phyloP scores from a whole-genome alignment of 2,329 filamentous ascomycete genomes.

The Kalmusia sp. region DNA sequence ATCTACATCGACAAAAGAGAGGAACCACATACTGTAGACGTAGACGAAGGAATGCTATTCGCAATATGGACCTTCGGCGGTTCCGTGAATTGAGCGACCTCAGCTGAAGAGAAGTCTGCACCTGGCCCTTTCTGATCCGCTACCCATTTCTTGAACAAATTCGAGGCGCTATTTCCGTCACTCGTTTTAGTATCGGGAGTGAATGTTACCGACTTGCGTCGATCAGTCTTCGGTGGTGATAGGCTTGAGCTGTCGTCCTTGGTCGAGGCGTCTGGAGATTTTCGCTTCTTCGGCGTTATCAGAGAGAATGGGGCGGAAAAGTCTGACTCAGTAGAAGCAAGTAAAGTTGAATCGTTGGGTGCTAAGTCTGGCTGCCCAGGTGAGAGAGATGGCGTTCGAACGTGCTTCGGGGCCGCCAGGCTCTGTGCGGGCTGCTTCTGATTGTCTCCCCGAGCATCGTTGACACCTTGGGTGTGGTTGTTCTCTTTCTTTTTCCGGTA shows the following conservation, averaged over 20 bases:
- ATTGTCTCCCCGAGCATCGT: too few relatives aligned
- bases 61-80: conserved; percentile 31
- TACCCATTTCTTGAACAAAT: conserved; percentile 60
- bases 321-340: conserved; percentile 39
- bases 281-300: conserved; percentile 25
- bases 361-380: conserved; percentile 19
- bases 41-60: conserved; percentile 17
- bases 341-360: conserved; percentile 28
- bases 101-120: conserved; percentile 26
- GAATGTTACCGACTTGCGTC: conserved; percentile 69
- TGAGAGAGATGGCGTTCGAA: conserved; percentile 28
- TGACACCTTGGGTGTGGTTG: neutral
- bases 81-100: conserved; percentile 34
- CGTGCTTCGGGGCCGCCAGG: conserved; percentile 10
- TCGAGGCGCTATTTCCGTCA: conserved; percentile 62
- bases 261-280: conserved; percentile 2
- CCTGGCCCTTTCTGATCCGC: conserved; percentile 39
- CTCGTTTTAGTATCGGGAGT: conserved; percentile 67
- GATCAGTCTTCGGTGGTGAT: conserved; percentile 30
- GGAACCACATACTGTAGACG: neutral
- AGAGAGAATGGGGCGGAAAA: conserved; percentile 15
- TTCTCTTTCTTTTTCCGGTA: conserved; percentile 21
- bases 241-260: conserved; percentile 19
- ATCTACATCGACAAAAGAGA: neutral
- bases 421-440: conserved; percentile 8